Conservation (phyloP, 2,329 filamentous ascomycete genomes). For the Karstenula rhodostoma region DNA sequence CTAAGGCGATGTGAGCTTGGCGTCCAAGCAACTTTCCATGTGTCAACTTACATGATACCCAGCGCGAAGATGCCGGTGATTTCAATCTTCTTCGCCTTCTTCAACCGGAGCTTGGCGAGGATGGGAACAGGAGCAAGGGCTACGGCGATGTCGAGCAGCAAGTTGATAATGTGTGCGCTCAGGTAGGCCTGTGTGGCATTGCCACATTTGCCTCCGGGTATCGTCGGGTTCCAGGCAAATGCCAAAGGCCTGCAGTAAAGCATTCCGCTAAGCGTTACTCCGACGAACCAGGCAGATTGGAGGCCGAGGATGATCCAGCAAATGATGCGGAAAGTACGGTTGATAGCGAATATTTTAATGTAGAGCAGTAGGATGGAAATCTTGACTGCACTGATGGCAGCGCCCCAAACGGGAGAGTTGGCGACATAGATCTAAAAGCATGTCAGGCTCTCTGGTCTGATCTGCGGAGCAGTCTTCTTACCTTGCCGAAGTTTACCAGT, state of each 20-base stretch:
- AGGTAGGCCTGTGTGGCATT: conserved; percentile 19
- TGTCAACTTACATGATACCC: conserved; percentile 28
- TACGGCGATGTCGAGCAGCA: conserved; percentile 28
- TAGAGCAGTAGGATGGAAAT: not conserved
- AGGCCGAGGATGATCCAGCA: not conserved
- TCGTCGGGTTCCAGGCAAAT: not conserved
- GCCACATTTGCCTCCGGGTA: not conserved
- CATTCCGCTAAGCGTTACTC: not conserved
- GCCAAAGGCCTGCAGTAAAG: not conserved
- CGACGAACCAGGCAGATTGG: not conserved
- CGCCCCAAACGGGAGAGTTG: not conserved
- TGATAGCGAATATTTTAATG: not conserved
- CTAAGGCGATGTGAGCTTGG: conserved; percentile 1
- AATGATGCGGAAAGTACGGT: not conserved
- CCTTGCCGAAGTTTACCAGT: not conserved
- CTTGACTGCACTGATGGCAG: not conserved
- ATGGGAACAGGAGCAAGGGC: conserved; percentile 27
- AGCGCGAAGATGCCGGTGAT: conserved; percentile 11
- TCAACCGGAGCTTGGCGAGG: conserved; percentile 29
- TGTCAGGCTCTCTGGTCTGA: not conserved
- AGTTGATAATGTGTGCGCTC: conserved; percentile 22
- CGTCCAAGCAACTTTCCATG: not conserved
- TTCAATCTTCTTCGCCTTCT: conserved; percentile 31
- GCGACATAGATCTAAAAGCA: not conserved
- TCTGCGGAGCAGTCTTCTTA: not conserved